Conservation (phyloP, 306 rosid species). For the Heteromeles arbutifolia region DNA sequence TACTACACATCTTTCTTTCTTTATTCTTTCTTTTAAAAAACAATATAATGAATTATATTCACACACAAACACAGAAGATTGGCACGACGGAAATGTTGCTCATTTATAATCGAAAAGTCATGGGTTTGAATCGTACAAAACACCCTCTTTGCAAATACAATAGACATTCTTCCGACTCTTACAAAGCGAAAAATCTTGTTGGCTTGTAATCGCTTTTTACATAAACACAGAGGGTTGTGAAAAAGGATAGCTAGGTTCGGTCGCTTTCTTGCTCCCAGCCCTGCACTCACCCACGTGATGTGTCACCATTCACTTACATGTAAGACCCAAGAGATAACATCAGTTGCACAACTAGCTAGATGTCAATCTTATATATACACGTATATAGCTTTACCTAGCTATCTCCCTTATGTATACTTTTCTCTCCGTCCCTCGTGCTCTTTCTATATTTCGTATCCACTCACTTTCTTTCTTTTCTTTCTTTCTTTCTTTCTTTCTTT, state of each 20-base stretch:
- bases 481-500: background rate
- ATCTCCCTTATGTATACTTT: background rate
- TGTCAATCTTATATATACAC: background rate
- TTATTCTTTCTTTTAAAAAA: too few species aligned
- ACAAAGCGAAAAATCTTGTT: too few species aligned
- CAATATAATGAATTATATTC: too few species aligned
- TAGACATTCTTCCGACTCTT: too few species aligned
- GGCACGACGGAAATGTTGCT: too few species aligned
- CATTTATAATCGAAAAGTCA: fast-evolving
- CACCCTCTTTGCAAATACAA: too few species aligned
- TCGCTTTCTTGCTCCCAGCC: constrained; percentile 1
- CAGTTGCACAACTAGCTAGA: background rate
- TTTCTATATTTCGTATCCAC: background rate
- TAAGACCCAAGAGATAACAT: background rate
- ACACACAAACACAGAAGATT: background rate
- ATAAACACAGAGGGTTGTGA: background rate
- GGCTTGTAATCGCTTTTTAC: too few species aligned
- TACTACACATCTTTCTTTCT: too few species aligned
- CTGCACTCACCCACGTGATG: constrained; percentile 14
- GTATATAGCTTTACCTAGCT: background rate
- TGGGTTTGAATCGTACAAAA: too few species aligned
- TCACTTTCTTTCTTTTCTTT: background rate
- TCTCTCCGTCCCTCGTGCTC: background rate
- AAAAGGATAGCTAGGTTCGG: background rate
- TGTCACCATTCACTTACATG: background rate